These are phyloP conservation scores for Acanthochlamys bracteata DNA, from an alignment of 106 monocot species.

Conservation along the genomic window DNA sequence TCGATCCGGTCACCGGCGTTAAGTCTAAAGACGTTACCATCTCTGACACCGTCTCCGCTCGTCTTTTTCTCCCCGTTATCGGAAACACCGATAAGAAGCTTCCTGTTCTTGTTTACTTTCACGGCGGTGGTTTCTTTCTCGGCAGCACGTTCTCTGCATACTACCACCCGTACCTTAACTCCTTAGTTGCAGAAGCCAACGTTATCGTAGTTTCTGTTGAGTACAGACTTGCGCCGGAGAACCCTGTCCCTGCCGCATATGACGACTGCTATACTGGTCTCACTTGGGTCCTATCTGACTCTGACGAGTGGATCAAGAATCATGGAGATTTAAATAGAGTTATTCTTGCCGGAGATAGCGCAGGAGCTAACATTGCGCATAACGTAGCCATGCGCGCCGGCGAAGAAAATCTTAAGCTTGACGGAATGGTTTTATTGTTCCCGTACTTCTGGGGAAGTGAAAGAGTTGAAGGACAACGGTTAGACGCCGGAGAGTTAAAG, in stretches of 20 bases:
- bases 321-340: slow-evolving; percentile 22
- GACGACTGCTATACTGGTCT: slow-evolving; percentile 6
- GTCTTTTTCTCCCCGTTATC: not conserved
- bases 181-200: not conserved
- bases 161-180: slow-evolving; percentile 4
- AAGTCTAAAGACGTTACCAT: not conserved
- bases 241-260: slow-evolving; percentile 19
- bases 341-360: slow-evolving; percentile 50
- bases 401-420: not conserved
- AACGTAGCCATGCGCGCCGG: slow-evolving; percentile 19
- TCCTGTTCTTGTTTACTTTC: slow-evolving; percentile 2
- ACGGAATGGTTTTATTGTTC: not conserved
- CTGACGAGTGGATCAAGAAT: not conserved
- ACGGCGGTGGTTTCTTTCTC: slow-evolving; percentile 10
- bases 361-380: slow-evolving; percentile 31
- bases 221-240: slow-evolving; percentile 36
- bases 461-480: not conserved
- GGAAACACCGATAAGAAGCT: not conserved
- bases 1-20: not conserved
- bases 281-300: not conserved
- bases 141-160: not conserved
- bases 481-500: no score
- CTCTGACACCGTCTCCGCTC: not conserved
- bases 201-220: slow-evolving; percentile 5
- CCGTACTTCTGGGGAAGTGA: not conserved